A percentile compares a stretch with the other conserved stretches of the same genome.
These are phyloP conservation scores for Eragrostis tef DNA, from an alignment of 202 grass and related monocot genomes.

Conservation along the genomic window DNA sequence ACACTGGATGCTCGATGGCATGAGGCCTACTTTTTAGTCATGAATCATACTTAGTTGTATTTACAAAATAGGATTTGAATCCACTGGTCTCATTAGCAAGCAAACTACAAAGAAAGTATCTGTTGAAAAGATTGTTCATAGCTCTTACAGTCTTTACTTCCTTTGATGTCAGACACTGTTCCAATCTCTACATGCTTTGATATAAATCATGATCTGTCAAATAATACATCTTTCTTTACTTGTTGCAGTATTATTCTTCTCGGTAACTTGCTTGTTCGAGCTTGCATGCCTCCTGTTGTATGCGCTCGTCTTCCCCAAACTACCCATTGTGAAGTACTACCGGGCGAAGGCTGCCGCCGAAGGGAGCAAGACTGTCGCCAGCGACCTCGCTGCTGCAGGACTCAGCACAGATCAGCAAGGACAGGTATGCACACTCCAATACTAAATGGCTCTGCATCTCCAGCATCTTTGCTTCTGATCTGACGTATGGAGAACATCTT, in stretches of 20 bases:
- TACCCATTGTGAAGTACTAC: constrained; percentile 89
- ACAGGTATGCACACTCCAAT: constrained; percentile 18
- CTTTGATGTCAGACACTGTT: constrained; percentile 13
- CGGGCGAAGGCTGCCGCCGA: constrained; percentile 83
- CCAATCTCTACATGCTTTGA: neutral
- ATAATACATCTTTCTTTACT: constrained; percentile 9
- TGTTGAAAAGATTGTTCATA: constrained; percentile 7
- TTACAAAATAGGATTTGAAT: neutral
- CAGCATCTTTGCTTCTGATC: neutral
- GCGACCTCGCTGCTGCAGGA: constrained; percentile 83
- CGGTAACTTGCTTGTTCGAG: constrained; percentile 84
- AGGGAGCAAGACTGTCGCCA: constrained; percentile 83
- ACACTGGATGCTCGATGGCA: neutral
- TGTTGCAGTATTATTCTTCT: constrained; percentile 83
- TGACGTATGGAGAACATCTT: neutral
- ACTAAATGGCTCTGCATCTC: neutral
- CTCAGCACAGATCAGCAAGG: constrained; percentile 38
- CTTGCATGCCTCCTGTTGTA: constrained; percentile 78
- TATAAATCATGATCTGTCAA: neutral
- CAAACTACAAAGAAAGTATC: neutral
- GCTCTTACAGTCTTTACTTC: neutral
- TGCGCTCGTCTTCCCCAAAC: constrained; percentile 77
- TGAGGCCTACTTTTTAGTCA: neutral
- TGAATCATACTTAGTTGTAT: neutral
- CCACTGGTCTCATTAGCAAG: neutral